These are phyloP conservation scores for Tulasnella sp. DNA, from an alignment of 768 basidiomycete species.

Conservation along the genomic window DNA sequence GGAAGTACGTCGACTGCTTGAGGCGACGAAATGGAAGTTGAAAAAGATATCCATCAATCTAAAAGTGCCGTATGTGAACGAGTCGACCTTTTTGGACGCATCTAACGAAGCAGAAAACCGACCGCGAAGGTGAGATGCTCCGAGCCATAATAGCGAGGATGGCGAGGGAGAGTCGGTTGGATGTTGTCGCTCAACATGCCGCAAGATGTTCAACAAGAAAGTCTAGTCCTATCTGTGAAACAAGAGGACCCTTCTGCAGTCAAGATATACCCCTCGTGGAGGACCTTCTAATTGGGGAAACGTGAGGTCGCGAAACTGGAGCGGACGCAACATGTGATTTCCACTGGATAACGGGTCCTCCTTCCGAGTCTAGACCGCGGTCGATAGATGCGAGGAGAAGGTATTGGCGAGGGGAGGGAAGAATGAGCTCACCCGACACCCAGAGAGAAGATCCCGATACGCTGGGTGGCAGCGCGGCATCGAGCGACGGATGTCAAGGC, in stretches of 20 bases:
- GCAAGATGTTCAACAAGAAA: background rate
- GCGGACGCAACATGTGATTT: too few species aligned
- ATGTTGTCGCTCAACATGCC: background rate
- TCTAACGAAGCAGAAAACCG: background rate
- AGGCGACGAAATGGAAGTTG: background rate
- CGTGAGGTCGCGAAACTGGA: too few species aligned
- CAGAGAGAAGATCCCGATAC: too few species aligned
- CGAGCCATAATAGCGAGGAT: background rate
- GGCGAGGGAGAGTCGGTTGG: background rate
- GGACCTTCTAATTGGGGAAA: too few species aligned
- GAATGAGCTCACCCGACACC: too few species aligned
- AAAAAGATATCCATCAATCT: background rate
- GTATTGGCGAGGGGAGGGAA: too few species aligned
- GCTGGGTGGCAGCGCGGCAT: too few species aligned
- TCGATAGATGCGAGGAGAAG: too few species aligned
- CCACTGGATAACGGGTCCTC: too few species aligned
- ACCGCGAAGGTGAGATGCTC: constrained; percentile 1
- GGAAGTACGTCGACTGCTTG: constrained; percentile 6
- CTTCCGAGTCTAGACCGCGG: too few species aligned
- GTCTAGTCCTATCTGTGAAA: background rate
- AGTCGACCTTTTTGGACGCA: background rate
- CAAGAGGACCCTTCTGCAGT: background rate
- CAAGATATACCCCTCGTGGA: too few species aligned
- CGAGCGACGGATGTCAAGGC: too few species aligned
- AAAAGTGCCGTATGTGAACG: background rate